Evolutionary conservation across 108 stramenopile species (phyloP), one percentile per base, ranked within the genome.

Genomic region (Mayamaea pseudoterrestris): DNA sequence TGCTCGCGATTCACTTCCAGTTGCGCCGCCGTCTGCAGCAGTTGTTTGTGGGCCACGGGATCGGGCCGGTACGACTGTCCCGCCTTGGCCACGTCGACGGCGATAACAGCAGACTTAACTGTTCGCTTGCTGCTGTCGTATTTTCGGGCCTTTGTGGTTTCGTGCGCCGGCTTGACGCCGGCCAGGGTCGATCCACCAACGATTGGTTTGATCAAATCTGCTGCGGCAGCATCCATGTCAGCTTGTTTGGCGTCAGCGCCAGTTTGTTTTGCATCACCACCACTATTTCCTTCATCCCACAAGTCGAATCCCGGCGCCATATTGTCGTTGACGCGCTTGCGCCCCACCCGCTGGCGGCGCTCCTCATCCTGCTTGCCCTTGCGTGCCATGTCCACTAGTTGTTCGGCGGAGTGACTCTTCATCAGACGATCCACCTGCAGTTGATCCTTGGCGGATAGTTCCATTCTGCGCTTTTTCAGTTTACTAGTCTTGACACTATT

Each of bases 61-160:
- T 90, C 88, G 7, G 88, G 88, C 54, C 66, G 71, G 41, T 90
- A 90, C 22, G 83, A 85, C 58, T 90, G 88, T 28, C 88, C 88
- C 4, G 69, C 57, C 24, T 70, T 68, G 29, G 83, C 83, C 0
- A 82, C 55, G 26, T 85, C 82, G 3, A 90, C 59, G 20, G 80
- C 69, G 3, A 83, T 50, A 8, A 64, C 54, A 1, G 29, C 39
- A 8, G 27, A 44, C 35, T 71, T 50, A 1, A 50, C 37, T 30
- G 58, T 37, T 13, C 32, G 41, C 1, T 65, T 58, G 66, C 18
- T 49, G 18, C 30, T 54, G 53, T 58, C 60, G 47, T 27, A 24
- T 44, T 45, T 18, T 23, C 4, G 6, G 9, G 28, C 40, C 22
- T 3, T 53, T 52, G 31, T 9, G 13, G 47, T 26, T 26, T 58